Base-by-base conservation (phyloP, 495 filamentous ascomycete species). In the Letharia lupina region DNA sequence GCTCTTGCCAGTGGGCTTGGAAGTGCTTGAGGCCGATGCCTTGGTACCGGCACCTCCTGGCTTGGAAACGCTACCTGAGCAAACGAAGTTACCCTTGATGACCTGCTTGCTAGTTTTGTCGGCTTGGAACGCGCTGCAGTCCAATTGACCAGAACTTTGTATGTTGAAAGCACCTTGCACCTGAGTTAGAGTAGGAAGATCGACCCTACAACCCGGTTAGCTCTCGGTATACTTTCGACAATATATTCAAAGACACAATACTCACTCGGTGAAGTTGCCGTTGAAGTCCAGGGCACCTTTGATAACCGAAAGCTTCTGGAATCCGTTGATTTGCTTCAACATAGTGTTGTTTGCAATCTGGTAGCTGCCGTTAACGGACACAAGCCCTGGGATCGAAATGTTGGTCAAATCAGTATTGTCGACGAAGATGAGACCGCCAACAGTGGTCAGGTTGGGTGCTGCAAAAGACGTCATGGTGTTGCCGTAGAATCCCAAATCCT, bases 131-230 rank as follows among this genome's bases (percentile, higher is more conserved):
- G 68, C 61, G 58, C 60, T 66, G 74, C 84, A 84, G 72, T 77
- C 74, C 77, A 92, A 86, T 18, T 48, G 79, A 67, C 79, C 82
- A 42, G 89, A 89, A 70, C 82, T 87, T 78, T 91, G 84, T 68
- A 95, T 76, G 78, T 96, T 91, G 81, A 96, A 93, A 62, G 86
- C 87, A 80, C 94, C 94, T 72, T 82, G 81, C 69, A 97, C 92
- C 67, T 89, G 84, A 67, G 84, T 78, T 33, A 98, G 81, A 18
- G 73, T 70, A 47, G 89, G 87, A 40, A 97, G 80, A 39, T 79
- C 71, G 63, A 91, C 85, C 63, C 93, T 96, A 70, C 64, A 73
- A 64, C 69, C 73, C 15, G 67, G 67, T 69, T 33, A 62, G 66
- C 68, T 40, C 40, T 60, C 23, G 41, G 48, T 31, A 33, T 28